Conservation (phyloP, 805 yeast genomes). For the Naumovozyma castellii region DNA sequence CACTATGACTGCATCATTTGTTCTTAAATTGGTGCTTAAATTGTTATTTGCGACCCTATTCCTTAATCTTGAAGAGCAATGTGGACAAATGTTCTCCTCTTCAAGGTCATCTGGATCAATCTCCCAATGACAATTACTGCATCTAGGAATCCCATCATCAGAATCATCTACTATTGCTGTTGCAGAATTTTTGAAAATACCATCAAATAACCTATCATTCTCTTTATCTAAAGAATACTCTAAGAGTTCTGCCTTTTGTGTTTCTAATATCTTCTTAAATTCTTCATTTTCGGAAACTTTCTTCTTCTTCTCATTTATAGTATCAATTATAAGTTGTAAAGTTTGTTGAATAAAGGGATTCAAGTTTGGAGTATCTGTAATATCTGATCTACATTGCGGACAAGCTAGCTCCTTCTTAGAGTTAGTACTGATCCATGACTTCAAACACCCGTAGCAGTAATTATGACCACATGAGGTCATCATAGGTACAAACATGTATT, state of each 20-base stretch:
- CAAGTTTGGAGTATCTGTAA: conserved; percentile 41
- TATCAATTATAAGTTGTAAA: conserved; percentile 34
- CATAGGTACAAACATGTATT: conserved; percentile 57
- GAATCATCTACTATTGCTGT: conserved; percentile 51
- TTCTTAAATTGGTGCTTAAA: not conserved
- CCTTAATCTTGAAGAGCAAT: conserved; percentile 51
- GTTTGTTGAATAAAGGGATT: conserved; percentile 45
- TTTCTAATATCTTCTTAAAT: conserved; percentile 8
- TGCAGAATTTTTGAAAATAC: conserved; percentile 40
- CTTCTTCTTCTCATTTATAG: conserved; percentile 22
- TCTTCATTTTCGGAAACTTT: conserved; percentile 8
- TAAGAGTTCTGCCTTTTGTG: conserved; percentile 12
- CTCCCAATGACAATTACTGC: conserved; percentile 76
- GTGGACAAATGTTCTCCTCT: conserved; percentile 49
- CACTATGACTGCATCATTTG: conserved; percentile 1
- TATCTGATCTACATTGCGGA: conserved; percentile 52
- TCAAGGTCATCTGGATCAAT: conserved; percentile 30
- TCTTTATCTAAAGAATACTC: conserved; percentile 15
- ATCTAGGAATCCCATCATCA: conserved; percentile 65
- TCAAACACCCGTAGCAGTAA: conserved; percentile 59
- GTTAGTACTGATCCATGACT: conserved; percentile 45
- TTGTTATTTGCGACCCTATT: conserved; percentile 10
- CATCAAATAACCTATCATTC: conserved; percentile 37
- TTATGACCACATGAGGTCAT: conserved; percentile 63
- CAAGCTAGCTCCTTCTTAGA: conserved; percentile 42